Evolutionary conservation across 768 basidiomycete species (phyloP), one percentile per base, ranked within the genome.

Genomic region (Leccinum ochraceum): DNA sequence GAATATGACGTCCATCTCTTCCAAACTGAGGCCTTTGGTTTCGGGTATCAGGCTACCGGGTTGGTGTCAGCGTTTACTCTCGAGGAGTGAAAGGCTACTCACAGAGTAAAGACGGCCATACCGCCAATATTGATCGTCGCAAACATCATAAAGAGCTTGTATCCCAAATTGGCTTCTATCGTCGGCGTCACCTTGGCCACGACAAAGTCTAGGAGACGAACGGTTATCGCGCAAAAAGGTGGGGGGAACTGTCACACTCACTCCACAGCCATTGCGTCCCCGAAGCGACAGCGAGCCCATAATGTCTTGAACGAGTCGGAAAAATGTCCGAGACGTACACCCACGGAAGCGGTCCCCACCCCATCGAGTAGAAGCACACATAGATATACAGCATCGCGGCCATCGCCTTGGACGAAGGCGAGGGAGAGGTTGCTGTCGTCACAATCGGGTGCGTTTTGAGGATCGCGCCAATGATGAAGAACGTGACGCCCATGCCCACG

Each of bases 361-460:
- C 90, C 84, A 93, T 88, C 4, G 87, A 90, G 74, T 94, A 94
- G 74, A 93, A 93, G 71, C 87, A 88, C 48, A 93, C 90, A 67
- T 90, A 95, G 57, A 94, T 83, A 70, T 94, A 95, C 30, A 94
- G 74, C 84, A 92, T 84, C 2, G 85, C 90, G 3, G 92, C 92
- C 92, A 94, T 94, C 1, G 81, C 93, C 71, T 88, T 86, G 2
- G 78, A 79, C 17, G 86, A 80, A 0, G 85, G 79, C 0, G 86
- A 69, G 0, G 83, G 81, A 3, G 67, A n/a, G 1, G 70, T 58
- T 1, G 79, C 80, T 77, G 39, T 76, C 1, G 84, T 82, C 20
- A 17, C 46, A 17, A 72, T 65, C 6, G 90, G 89, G 72, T 90
- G 84, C 2, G 86, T 87, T 78, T 92, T 92, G 72, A 93, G 82